Conservation (phyloP, 257 asterid species). For the Solanum lycopersicoides region DNA sequence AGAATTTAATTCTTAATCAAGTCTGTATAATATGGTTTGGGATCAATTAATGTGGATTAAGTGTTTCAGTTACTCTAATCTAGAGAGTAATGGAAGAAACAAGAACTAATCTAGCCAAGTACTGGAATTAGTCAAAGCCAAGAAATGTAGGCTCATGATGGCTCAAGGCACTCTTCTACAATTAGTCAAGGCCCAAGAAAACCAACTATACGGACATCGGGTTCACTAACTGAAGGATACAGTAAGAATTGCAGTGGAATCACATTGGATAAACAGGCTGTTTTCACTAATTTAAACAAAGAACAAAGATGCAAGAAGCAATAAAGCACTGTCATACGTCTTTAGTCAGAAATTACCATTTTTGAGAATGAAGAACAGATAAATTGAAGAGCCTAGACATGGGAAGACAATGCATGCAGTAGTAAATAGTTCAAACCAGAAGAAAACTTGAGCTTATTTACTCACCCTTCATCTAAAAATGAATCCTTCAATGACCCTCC, state of each 20-base stretch:
- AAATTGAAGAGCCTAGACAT: not conserved
- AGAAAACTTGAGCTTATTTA: not conserved
- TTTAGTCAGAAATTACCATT: not conserved
- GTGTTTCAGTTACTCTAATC: not conserved
- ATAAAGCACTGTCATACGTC: not conserved
- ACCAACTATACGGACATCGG: not conserved
- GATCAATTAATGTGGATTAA: not conserved
- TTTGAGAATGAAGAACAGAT: not conserved
- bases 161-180: not conserved
- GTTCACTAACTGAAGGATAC: not conserved
- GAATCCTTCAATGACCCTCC: conserved; percentile 88
- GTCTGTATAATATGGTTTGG: not conserved
- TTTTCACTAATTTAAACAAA: not conserved
- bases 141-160: not conserved
- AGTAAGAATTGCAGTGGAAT: not conserved
- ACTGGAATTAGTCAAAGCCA: not conserved
- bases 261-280: not conserved
- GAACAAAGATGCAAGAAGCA: not conserved
- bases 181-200: not conserved
- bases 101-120: not conserved
- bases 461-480: conserved; percentile 84
- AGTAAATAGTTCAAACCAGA: not conserved
- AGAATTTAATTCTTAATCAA: not conserved
- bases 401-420: not conserved
- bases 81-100: not conserved